phyloP scores from a whole-genome alignment of 2,329 filamentous ascomycete genomes.

The Penicillium digitatum region DNA sequence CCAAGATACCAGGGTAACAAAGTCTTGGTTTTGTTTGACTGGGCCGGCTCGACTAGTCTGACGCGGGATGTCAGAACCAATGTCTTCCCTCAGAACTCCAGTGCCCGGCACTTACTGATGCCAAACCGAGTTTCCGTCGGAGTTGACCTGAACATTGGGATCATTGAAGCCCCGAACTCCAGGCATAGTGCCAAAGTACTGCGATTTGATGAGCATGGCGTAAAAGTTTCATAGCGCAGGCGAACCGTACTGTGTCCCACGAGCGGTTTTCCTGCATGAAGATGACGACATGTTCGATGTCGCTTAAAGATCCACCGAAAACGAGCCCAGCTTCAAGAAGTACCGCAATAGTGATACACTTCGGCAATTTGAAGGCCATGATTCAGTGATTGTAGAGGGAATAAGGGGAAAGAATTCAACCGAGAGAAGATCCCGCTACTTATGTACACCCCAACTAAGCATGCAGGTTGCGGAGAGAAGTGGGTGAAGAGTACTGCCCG shows the following conservation, averaged over 20 bases:
- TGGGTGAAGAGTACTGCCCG: not conserved
- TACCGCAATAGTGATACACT: conserved; percentile 14
- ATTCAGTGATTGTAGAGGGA: not conserved
- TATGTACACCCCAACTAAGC: not conserved
- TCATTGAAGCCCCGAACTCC: conserved; percentile 55
- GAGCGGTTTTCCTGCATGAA: conserved; percentile 55
- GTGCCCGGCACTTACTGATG: conserved; percentile 42
- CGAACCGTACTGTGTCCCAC: conserved; percentile 34
- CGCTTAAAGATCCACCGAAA: conserved; percentile 43
- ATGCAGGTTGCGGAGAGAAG: not conserved
- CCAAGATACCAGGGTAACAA: conserved; percentile 55
- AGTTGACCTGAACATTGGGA: conserved; percentile 52
- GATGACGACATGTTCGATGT: conserved; percentile 56
- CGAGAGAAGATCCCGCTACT: not conserved
- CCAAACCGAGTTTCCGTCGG: conserved; percentile 45
- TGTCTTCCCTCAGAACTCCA: not conserved
- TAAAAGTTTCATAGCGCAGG: not conserved
- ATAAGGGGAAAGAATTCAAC: not conserved
- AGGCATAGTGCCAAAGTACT: conserved; percentile 56
- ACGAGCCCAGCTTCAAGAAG: conserved; percentile 19
- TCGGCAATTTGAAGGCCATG: conserved; percentile 11
- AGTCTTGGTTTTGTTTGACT: conserved; percentile 43
- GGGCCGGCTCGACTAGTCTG: conserved; percentile 37
- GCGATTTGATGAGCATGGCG: conserved; percentile 18
- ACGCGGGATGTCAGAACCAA: not conserved